Evolutionary conservation across 179 eudicot genomes (phyloP).

Genomic region (Gypsophila paniculata): DNA sequence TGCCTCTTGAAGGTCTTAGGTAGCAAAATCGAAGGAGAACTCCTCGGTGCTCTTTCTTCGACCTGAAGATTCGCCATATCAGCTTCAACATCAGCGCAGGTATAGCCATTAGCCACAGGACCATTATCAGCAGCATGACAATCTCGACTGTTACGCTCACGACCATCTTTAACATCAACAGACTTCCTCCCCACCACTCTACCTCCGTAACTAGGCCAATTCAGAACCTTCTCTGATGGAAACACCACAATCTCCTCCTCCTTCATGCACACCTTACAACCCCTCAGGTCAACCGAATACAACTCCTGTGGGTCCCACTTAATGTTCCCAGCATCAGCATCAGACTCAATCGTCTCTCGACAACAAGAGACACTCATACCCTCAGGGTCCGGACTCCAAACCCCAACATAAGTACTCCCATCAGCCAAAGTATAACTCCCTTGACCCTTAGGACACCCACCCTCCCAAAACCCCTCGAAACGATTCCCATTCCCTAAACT

Average conservation of each 20-base stretch:
- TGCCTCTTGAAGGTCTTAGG: slow-evolving; percentile 49
- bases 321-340: slow-evolving; percentile 28
- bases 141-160: slow-evolving; percentile 20
- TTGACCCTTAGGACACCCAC: slow-evolving; percentile 71
- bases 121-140: slow-evolving; percentile 19
- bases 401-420: slow-evolving; percentile 72
- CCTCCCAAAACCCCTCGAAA: slow-evolving; percentile 78
- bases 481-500: slow-evolving; percentile 64
- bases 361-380: slow-evolving; percentile 58
- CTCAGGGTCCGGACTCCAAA: slow-evolving; percentile 60
- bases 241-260: slow-evolving; percentile 59
- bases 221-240: slow-evolving; percentile 62
- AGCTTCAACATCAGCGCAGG: slow-evolving; percentile 8
- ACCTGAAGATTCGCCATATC: slow-evolving; percentile 28
- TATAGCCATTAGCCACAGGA: slow-evolving; percentile 19
- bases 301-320: slow-evolving; percentile 68
- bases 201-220: slow-evolving; percentile 45
- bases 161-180: slow-evolving; percentile 43
- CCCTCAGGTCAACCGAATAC: slow-evolving; percentile 43
- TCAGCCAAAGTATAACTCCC: slow-evolving; percentile 63
- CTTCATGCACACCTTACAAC: slow-evolving; percentile 38
- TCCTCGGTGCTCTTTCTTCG: slow-evolving; percentile 28
- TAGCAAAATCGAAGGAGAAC: slow-evolving; percentile 29
- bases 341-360: slow-evolving; percentile 14
- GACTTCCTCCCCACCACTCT: slow-evolving; percentile 43